Evolutionary conservation across 169 alveolate genomes (phyloP).

Genomic region (Plasmodium sp.): DNA sequence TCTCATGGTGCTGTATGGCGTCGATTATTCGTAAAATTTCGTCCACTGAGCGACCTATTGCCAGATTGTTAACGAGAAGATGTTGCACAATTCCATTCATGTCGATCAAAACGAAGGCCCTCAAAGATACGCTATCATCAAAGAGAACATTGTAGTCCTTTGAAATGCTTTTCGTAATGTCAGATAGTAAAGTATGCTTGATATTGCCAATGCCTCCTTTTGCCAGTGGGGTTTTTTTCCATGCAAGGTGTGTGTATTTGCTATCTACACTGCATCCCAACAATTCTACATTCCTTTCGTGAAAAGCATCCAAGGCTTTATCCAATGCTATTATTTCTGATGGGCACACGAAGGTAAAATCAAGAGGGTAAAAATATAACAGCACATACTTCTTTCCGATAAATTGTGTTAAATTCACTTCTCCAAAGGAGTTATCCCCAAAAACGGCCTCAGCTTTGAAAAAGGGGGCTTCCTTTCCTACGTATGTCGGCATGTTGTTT

Average conservation of each 20-base stretch:
- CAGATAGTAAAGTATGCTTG: constrained; percentile 95
- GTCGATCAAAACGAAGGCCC: constrained; percentile 99
- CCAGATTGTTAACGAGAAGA: constrained; percentile 95
- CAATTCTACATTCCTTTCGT: constrained; percentile 92
- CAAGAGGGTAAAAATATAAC: constrained; percentile 99
- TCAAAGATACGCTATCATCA: constrained; percentile 92
- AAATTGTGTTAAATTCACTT: constrained; percentile 92
- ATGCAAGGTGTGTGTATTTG: constrained; percentile 96
- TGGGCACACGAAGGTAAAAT: constrained; percentile 99
- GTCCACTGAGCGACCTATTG: constrained; percentile 98
- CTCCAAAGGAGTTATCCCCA: constrained; percentile 94
- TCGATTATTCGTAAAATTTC: constrained; percentile 97
- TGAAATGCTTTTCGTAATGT: constrained; percentile 92
- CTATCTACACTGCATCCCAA: constrained; percentile 98
- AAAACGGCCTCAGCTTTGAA: constrained; percentile 96
- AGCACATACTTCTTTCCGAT: constrained; percentile 96
- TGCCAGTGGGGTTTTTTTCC: constrained; percentile 94
- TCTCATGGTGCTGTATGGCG: constrained; percentile 96
- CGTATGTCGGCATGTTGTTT: constrained; percentile 74
- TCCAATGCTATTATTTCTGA: constrained; percentile 98
- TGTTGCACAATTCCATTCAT: constrained; percentile 96
- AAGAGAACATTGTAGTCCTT: constrained; percentile 94
- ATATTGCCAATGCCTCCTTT: constrained; percentile 99
- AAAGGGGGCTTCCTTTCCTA: constrained; percentile 95
- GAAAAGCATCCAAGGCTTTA: constrained; percentile 94